Evolutionary conservation across 129 eudicot genomes (phyloP), one percentile per base, ranked within the genome.

Genomic region (Apium graveolens): DNA sequence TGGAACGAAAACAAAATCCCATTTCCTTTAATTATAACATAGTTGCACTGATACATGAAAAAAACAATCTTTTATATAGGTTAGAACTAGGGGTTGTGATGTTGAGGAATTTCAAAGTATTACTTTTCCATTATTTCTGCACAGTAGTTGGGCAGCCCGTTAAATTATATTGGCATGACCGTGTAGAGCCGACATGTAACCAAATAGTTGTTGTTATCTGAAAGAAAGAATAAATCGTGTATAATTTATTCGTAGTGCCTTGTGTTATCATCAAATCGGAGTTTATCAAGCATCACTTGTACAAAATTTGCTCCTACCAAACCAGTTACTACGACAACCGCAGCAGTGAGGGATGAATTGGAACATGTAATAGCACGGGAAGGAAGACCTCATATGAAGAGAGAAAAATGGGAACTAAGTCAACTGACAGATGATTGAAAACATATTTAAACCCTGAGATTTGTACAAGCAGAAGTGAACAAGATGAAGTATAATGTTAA

Each of bases 251-350:
- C n/a, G n/a, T n/a, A n/a, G n/a, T n/a, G n/a, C n/a, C n/a, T n/a
- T n/a, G n/a, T n/a, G n/a, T 41, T 41, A 78, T 96, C 99, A 39
- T 88, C 90, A 53, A 96, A 92, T 13, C 86, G 86, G 76, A 96
- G 83, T 76, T 89, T 96, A 76, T 96, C 97, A 18, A 96, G 99
- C 57, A 83, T 78, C 14, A 93, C 86, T 88, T 96, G 97, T 79
- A 92, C 99, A 57, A 96, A 96, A 82, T 96, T 96, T 80, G 99
- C 99, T 75, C 99, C 99, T 63, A 96, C 91, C 45, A 96, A 86
- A 48, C 99, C 99, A 70, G 99, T 96, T 78, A 96, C 86, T 71
- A 96, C 99, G 78, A 96, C 99, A 65, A 86, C 96, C 44, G 99
- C 99, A 81, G 99, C 99, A 45, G 99, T 96, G 49, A 96, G 89